Conservation (phyloP, 1,284 basidiomycete species). For the Apiotrichum brassicae region DNA sequence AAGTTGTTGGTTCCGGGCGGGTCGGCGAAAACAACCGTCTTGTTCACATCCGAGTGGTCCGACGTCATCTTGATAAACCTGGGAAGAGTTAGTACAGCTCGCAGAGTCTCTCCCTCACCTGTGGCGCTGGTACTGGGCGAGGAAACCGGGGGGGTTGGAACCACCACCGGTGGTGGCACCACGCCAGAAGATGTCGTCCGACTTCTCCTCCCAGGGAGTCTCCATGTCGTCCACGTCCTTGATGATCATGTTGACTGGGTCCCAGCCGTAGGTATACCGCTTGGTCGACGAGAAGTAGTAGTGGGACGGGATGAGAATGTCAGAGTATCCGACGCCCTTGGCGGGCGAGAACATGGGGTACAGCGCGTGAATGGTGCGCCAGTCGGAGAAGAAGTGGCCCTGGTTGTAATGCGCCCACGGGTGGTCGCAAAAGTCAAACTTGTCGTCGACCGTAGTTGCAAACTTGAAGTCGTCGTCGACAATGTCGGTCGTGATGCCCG, state of each 20-base stretch:
- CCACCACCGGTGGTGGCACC: conserved; percentile 91
- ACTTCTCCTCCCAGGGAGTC: conserved; percentile 57
- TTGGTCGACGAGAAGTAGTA: conserved; percentile 81
- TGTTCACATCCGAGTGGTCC: conserved; percentile 54
- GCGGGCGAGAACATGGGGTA: conserved; percentile 89
- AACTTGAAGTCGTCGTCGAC: conserved; percentile 59
- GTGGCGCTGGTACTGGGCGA: conserved; percentile 79
- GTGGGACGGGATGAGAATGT: conserved; percentile 87
- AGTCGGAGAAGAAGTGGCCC: conserved; percentile 93
- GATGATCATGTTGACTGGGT: conserved; percentile 61
- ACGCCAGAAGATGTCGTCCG: conserved; percentile 53
- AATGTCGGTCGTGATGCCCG: conserved; percentile 43
- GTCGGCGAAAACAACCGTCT: conserved; percentile 69
- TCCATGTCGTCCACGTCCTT: conserved; percentile 74
- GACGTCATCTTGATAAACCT: conserved; percentile 76
- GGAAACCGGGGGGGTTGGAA: conserved; percentile 73
- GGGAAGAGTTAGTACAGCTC: background rate
- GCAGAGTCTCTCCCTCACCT: conserved; percentile 49
- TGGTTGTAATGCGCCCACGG: conserved; percentile 79
- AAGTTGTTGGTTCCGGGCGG: conserved; percentile 57
- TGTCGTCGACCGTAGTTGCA: conserved; percentile 55
- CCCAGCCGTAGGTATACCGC: conserved; percentile 85
- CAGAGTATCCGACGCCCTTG: conserved; percentile 71
- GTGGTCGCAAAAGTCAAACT: conserved; percentile 67
- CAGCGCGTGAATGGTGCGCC: conserved; percentile 73